Base-by-base conservation (phyloP, 495 filamentous ascomycete genomes). In the Tuber borchii region DNA sequence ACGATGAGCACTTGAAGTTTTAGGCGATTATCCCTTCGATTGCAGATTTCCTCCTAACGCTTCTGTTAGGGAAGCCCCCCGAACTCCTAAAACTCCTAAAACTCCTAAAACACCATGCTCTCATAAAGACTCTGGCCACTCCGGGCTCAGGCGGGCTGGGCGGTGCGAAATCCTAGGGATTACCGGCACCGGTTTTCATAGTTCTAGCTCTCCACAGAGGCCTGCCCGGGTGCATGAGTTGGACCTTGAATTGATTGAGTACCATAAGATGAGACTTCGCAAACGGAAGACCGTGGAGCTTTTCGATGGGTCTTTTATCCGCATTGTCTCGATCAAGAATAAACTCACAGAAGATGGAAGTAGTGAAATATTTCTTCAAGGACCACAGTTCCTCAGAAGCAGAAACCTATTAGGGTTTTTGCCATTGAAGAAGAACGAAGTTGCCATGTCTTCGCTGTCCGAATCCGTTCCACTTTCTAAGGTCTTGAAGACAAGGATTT, bases 221-320 rank as follows among this genome's bases (percentile, higher is more conserved):
- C 14, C 14, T 34, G 19, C 26, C 14, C 56, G 14, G 14, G 14
- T 65, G 34, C 39, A 42, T n/a, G 77, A 79, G 46, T 14, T 79
- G 16, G 76, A 79, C 42, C 70, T 79, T 68, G 78, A 79, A 34
- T 61, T 71, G 19, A 73, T 74, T 39, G 19, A 48, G 42, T 56
- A 80, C 48, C 72, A 74, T 45, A 78, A 78, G 17, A 68, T 80
- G 43, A 70, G 19, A 31, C 74, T 80, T n/a, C 79, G 79, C 46
- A 72, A n/a, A 19, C 71, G 74, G 9, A 80, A 80, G 46, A 72
- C 79, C 3, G 79, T 80, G 71, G 79, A 81, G 46, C 76, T 81
- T 22, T 26, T 45, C 16, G 79, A 81, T 78, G 79, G 79, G n/a
- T 81, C 79, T n/a, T 81, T 81, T 70, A 77, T 81, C 46, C 79